Percentiles rank a stretch among this genome's conserved stretches.
phyloP scores from a whole-genome alignment of 2,329 filamentous ascomycete genomes.

The Aspergillus cejpii region DNA sequence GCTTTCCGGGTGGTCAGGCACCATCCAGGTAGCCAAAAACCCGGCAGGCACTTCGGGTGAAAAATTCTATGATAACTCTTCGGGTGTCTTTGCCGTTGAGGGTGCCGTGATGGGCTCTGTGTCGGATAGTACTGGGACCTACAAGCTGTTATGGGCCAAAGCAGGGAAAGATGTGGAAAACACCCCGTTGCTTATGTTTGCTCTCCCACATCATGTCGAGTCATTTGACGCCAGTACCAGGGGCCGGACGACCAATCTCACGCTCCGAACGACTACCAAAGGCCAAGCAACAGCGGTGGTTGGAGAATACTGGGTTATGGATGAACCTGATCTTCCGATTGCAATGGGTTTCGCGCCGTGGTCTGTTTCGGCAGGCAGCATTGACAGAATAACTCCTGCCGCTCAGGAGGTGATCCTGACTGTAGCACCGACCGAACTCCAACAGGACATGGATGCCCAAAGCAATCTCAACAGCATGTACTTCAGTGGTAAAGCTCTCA shows the following conservation, averaged over 20 bases:
- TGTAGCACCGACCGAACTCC: constrained; percentile 64
- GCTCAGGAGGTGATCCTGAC: constrained; percentile 55
- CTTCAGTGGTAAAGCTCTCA: constrained; percentile 78
- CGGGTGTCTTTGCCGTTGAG: constrained; percentile 65
- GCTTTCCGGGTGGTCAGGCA: constrained; percentile 62
- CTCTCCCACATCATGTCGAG: constrained; percentile 74
- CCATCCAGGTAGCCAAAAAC: constrained; percentile 77
- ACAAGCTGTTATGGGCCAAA: constrained; percentile 68
- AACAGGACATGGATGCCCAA: constrained; percentile 66
- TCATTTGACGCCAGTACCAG: constrained; percentile 60
- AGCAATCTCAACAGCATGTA: constrained; percentile 82
- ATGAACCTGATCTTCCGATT: constrained; percentile 64
- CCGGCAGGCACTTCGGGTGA: constrained; percentile 55
- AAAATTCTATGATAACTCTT: constrained; percentile 64
- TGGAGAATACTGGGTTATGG: constrained; percentile 69
- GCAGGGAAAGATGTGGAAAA: constrained; percentile 54
- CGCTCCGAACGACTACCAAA: constrained; percentile 76
- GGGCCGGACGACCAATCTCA: constrained; percentile 47
- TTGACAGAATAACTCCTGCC: constrained; percentile 38
- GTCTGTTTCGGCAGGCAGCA: constrained; percentile 47
- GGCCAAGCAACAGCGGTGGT: constrained; percentile 67
- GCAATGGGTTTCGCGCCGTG: constrained; percentile 75
- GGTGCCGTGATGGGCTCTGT: constrained; percentile 58
- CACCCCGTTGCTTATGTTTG: constrained; percentile 68
- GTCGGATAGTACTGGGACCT: constrained; percentile 56